Evolutionary conservation across 305 asterid genomes (phyloP).

Genomic region (Solanum hybrid): DNA sequence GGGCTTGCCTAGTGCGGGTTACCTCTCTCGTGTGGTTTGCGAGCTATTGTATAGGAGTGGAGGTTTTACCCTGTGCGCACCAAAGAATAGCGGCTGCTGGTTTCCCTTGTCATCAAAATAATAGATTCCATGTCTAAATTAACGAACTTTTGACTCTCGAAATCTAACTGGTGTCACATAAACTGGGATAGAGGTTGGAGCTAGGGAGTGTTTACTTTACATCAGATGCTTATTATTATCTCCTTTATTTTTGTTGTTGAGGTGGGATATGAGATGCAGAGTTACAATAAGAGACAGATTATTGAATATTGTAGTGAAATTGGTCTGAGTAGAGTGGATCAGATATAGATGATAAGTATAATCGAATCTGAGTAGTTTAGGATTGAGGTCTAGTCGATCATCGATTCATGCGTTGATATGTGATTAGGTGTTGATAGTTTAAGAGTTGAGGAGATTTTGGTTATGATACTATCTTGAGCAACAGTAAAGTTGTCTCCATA

Average conservation of each 20-base stretch:
- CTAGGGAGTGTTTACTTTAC: neutral
- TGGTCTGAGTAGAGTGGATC: neutral
- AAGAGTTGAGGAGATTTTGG: neutral
- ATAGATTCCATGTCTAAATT: neutral
- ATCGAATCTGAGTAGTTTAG: neutral
- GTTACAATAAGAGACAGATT: neutral
- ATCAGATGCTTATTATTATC: neutral
- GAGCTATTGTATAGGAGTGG: neutral
- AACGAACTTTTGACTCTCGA: neutral
- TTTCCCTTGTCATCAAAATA: too few species aligned
- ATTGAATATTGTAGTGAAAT: neutral
- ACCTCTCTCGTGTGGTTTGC: neutral
- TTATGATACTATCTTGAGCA: neutral
- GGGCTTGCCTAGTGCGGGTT: neutral
- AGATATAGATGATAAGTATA: neutral
- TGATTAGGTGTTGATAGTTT: neutral
- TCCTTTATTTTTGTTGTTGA: neutral
- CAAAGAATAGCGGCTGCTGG: fast-evolving
- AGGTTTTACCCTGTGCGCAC: neutral
- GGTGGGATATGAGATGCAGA: neutral
- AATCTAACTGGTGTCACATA: neutral
- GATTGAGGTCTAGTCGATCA: neutral
- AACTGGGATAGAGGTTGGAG: neutral
- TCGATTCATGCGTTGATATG: neutral
- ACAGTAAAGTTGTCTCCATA: neutral